phyloP scores from a whole-genome alignment of 2,329 filamentous ascomycete genomes.

The Aspergillus vadensis region DNA sequence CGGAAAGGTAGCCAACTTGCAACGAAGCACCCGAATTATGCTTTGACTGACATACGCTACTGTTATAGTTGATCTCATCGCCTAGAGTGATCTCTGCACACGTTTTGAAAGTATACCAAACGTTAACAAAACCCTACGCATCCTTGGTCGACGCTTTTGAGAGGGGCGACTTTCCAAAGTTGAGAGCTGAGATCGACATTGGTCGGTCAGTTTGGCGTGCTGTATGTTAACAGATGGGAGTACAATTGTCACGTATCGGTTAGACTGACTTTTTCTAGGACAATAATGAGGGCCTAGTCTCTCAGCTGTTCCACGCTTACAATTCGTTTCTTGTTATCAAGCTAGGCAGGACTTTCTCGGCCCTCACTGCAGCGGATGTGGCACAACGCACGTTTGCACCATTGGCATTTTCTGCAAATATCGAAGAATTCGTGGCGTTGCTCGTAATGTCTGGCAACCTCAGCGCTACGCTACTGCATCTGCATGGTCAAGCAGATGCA shows the following conservation, averaged over 20 bases:
- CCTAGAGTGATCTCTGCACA: slow-evolving; percentile 59
- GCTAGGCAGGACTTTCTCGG: slow-evolving; percentile 71
- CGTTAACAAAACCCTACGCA: slow-evolving; percentile 69
- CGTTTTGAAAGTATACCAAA: slow-evolving; percentile 59
- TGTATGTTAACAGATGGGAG: slow-evolving; percentile 39
- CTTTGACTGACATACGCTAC: slow-evolving; percentile 7
- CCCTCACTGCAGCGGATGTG: slow-evolving; percentile 58
- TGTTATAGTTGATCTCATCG: slow-evolving; percentile 46
- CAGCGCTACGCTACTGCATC: slow-evolving; percentile 53
- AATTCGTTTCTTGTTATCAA: slow-evolving; percentile 74
- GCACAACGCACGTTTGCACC: slow-evolving; percentile 36
- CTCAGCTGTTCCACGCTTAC: slow-evolving; percentile 69
- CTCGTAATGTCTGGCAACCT: slow-evolving; percentile 56
- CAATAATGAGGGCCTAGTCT: slow-evolving; percentile 70
- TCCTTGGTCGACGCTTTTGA: slow-evolving; percentile 70
- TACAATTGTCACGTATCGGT: no score
- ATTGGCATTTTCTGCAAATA: slow-evolving; percentile 27
- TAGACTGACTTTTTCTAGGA: slow-evolving; percentile 52
- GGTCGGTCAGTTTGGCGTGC: slow-evolving; percentile 63
- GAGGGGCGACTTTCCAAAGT: slow-evolving; percentile 56
- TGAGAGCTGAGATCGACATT: slow-evolving; percentile 65
- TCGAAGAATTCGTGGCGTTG: slow-evolving; percentile 39
- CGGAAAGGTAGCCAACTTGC: slow-evolving; percentile 55
- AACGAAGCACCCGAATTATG: background rate
- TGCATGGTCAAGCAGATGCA: slow-evolving; percentile 37